Evolutionary conservation across 495 filamentous ascomycete species (phyloP), one percentile per base, ranked within the genome.

Genomic region (Darksidea phi): DNA sequence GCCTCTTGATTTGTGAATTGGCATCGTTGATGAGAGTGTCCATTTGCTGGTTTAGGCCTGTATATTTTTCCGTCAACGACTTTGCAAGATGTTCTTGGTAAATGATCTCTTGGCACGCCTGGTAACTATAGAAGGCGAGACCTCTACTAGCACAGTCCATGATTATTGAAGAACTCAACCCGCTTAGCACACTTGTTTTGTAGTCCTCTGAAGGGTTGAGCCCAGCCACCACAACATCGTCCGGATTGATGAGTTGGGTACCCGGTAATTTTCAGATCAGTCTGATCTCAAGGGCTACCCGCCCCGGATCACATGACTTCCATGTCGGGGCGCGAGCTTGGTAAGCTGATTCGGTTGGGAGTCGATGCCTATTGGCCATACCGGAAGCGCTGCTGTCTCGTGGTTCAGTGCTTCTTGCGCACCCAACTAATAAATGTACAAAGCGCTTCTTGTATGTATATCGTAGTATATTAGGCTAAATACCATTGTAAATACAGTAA

Each of bases 161-260:
- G 53, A 98, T 89, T 8, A 86, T 82, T 41, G 81, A 87, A 1
- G 94, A 94, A 54, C 83, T 88, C 6, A 96, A 74, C 0, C 94
- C 94, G 71, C 89, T 90, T 13, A 98, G 76, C 10, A 94, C 86
- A 60, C 89, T 90, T 0, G 90, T 93, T 70, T 96, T 96, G 79
- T 95, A 97, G 61, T 96, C 94, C 70, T 97, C 93, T 0, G 88
- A 85, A 0, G 92, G 93, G 57, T 89, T 90, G 32, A 98, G 79
- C 47, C 86, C 80, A 0, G 87, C 85, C 18, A 85, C 79, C 2
- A 90, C 84, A 18, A 83, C 88, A 75, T 95, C 91, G 67, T 96
- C 90, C 0, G 85, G 84, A 61, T 87, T 88, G 23, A 73, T 69
- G 7, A 98, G 79, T 2, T 76, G 74, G 2, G 84, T 81, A 37